Conservation (phyloP, 228 moss, liverwort and hornwort genomes). For the Sphagnum magellanicum region DNA sequence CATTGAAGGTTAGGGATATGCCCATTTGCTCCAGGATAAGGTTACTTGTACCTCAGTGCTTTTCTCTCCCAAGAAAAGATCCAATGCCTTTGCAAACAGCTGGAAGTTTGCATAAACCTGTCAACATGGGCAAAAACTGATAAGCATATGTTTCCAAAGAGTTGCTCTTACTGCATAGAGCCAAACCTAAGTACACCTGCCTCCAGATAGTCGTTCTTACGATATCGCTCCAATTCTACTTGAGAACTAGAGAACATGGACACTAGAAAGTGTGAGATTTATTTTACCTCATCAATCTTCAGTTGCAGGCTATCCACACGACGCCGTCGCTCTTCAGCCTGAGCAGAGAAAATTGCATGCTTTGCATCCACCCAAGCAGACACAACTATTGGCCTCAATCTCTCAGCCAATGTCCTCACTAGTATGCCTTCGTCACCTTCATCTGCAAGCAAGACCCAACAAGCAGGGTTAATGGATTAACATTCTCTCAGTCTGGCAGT, state of each 20-base stretch:
- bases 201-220: too few species aligned
- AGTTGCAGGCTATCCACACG: conserved; percentile 67
- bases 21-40: too few species aligned
- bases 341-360: conserved; percentile 64
- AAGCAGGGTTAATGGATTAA: background rate
- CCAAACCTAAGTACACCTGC: too few species aligned
- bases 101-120: conserved; percentile 82
- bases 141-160: background rate
- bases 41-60: conserved; percentile 48
- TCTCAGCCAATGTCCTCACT: conserved; percentile 57
- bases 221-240: too few species aligned
- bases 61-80: conserved; percentile 77
- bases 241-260: too few species aligned
- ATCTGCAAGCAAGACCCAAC: conserved; percentile 1
- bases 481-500: too few species aligned
- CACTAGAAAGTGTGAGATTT: too few species aligned
- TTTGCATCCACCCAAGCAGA: conserved; percentile 72
- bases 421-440: conserved; percentile 50
- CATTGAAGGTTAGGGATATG: too few species aligned
- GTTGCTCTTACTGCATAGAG: too few species aligned
- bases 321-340: conserved; percentile 77
- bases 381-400: conserved; percentile 71
- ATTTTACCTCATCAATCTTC: conserved; percentile 67
- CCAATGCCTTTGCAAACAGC: conserved; percentile 75
- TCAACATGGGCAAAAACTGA: conserved; percentile 8